Base-by-base conservation (phyloP, 2,329 filamentous ascomycete species). In the Sclerotinia subarctica region DNA sequence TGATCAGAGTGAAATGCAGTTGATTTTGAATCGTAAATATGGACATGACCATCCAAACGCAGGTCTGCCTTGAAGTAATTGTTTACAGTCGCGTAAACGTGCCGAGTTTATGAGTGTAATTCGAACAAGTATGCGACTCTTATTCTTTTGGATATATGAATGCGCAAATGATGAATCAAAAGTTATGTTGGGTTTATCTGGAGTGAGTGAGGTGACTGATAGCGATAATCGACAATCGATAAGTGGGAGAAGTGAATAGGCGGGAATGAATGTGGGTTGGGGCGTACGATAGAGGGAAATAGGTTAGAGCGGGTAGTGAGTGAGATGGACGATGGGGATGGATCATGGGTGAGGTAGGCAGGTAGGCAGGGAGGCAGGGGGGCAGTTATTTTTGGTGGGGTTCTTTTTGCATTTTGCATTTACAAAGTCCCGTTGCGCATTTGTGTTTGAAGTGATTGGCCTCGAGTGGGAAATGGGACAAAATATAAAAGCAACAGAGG, bases 11-110 rank as follows among this genome's bases (percentile, higher is more conserved):
- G 64, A 77, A 63, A 69, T 77, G 69, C 56, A 77, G 64, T 71
- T 77, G 72, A 69, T 77, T 77, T 65, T 78, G 69, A n/a, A 77
- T 68, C 4, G 72, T 74, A 65, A 77, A 69, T 68, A 77, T 68
- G 64, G 74, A 70, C 75, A 77, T 77, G 72, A 69, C 74, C 69
- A 46, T 47, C 67, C 65, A 17, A 62, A 67, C 24, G 24, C 46
- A 62, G 3, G 29, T 35, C 59, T 51, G 29, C 1, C 11, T 38
- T 56, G 19, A 2, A 53, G 26, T 44, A 19, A 7, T 53, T 67
- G 35, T 62, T 35, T 53, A 67, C 56, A 38, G 56, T 67, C 65
- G 65, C 65, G 65, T 67, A 47, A 67, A 58, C 35, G 29, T 44
- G 26, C 4, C 13, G 29, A 44, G 24, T 24, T 13, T 52, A 53